Evolutionary conservation across 2,329 filamentous ascomycete genomes (phyloP).

Genomic region (Penicillium sp.): DNA sequence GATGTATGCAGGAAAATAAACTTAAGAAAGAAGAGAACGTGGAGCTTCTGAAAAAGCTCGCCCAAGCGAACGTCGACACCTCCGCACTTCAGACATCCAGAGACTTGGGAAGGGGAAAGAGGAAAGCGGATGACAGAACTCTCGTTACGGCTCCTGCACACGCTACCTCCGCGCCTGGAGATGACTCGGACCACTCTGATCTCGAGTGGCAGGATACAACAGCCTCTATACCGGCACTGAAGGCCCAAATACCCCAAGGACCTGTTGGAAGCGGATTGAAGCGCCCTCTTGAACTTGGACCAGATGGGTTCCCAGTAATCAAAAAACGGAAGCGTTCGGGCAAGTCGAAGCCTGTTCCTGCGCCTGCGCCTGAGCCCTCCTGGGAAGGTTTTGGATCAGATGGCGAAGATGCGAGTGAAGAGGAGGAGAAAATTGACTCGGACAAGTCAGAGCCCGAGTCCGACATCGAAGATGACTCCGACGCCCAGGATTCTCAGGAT

Average conservation of each 20-base stretch:
- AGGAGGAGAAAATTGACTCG: constrained; percentile 36
- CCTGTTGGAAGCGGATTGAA: constrained; percentile 76
- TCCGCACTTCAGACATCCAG: constrained; percentile 77
- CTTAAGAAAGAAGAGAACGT: constrained; percentile 91
- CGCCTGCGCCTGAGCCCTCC: constrained; percentile 43
- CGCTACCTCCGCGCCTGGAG: constrained; percentile 33
- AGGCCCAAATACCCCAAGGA: constrained; percentile 52
- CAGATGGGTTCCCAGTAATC: constrained; percentile 78
- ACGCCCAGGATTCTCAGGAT: constrained; percentile 33
- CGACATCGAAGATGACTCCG: constrained; percentile 26
- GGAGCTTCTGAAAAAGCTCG: constrained; percentile 80
- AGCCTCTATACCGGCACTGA: constrained; percentile 38
- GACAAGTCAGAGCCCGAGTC: constrained; percentile 8
- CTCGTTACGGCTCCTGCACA: constrained; percentile 25
- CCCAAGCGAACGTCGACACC: constrained; percentile 77
- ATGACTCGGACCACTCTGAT: constrained; percentile 42
- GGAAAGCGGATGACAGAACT: constrained; percentile 59
- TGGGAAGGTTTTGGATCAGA: constrained; percentile 53
- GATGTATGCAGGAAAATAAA: constrained; percentile 70
- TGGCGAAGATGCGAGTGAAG: constrained; percentile 49
- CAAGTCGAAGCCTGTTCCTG: constrained; percentile 48
- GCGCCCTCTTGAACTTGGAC: constrained; percentile 77
- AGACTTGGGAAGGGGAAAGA: constrained; percentile 70
- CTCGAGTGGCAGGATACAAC: constrained; percentile 31
- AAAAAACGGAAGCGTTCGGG: constrained; percentile 75